Evolutionary conservation across 306 rosid species (phyloP), one percentile per base, ranked within the genome.

Genomic region (Quercus robur): DNA sequence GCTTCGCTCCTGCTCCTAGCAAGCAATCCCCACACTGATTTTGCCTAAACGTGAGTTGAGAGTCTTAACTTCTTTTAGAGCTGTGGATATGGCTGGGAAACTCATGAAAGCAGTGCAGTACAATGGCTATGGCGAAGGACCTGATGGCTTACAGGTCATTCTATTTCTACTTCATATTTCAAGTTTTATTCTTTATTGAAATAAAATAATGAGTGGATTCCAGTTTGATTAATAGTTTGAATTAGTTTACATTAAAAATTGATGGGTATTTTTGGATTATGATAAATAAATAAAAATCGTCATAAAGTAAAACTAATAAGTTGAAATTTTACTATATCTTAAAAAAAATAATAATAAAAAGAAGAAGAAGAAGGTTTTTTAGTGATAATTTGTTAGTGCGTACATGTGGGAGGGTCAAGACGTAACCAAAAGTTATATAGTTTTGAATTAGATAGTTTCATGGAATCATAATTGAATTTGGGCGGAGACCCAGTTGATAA

Each of bases 61-160:
- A 17, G 25, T 23, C 70, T 21, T 20, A 8, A 28, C n/a, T 61
- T 28, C 20, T 46, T 21, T 13, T 18, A 58, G n/a, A 13, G 33
- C 49, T 70, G 14, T 54, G 68, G 19, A 78, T 12, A 89, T 84
- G 95, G 89, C 82, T 12, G 74, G 46, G 6, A 79, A 57, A 70
- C 88, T 84, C 30, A 90, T 94, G 96, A 88, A 72, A 55, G 98
- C 96, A 8, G 82, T 94, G 84, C 93, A 79, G 54, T 94, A 89
- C 76, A 46, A 55, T 46, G 1, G 85, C 75, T 92, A 94, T 19
- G 93, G 94, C 13, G 91, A 93, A 56, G 98, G 98, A 68, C 75
- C 91, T n/a, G 5, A 88, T 33, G 90, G 61, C 38, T 76, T 94
- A 23, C 83, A 83, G 98, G 96, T 94, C 31, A 51, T 61, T 69